Evolutionary conservation across 1,284 basidiomycete genomes (phyloP).

Genomic region (Apiotrichum siamense): DNA sequence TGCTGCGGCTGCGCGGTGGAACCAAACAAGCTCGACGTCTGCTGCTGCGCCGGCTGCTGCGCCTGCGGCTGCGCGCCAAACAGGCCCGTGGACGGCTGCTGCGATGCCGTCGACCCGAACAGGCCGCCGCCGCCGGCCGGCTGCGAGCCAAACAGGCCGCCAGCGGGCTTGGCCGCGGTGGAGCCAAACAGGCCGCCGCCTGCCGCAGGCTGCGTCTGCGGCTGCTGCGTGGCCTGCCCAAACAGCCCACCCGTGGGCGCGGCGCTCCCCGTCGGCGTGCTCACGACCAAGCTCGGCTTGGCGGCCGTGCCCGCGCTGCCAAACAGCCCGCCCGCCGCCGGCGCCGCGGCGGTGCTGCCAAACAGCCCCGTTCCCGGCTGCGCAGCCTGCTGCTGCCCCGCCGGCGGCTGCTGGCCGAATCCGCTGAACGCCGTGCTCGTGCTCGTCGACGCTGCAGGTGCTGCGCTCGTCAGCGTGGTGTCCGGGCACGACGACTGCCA

Average conservation of each 20-base stretch:
- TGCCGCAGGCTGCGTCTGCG: neutral
- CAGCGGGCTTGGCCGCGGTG: conserved; percentile 1
- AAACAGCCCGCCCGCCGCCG: conserved; percentile 2
- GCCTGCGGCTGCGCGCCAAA: conserved; percentile 37
- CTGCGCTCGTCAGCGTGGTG: conserved; percentile 2
- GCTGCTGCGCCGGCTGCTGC: conserved; percentile 4
- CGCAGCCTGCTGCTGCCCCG: neutral
- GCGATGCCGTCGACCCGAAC: conserved; percentile 4
- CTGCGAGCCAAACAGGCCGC: conserved; percentile 10
- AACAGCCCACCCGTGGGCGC: conserved; percentile 8
- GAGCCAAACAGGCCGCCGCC: conserved; percentile 6
- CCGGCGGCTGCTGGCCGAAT: conserved; percentile 5
- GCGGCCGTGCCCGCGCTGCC: conserved; percentile 5
- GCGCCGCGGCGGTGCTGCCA: conserved; percentile 2
- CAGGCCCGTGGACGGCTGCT: conserved; percentile 34
- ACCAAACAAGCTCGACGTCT: conserved; percentile 6
- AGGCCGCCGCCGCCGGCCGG: neutral
- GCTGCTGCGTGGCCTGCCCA: conserved; percentile 3
- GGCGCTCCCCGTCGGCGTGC: neutral
- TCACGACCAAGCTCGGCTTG: conserved; percentile 1
- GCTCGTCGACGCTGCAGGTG: conserved; percentile 11
- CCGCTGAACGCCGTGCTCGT: conserved; percentile 3
- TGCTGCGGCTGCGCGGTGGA: conserved; percentile 8
- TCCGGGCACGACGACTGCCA: neutral
- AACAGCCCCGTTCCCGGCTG: conserved; percentile 4